phyloP scores from a whole-genome alignment of 139 green algal species.

The Closterium sp. region DNA sequence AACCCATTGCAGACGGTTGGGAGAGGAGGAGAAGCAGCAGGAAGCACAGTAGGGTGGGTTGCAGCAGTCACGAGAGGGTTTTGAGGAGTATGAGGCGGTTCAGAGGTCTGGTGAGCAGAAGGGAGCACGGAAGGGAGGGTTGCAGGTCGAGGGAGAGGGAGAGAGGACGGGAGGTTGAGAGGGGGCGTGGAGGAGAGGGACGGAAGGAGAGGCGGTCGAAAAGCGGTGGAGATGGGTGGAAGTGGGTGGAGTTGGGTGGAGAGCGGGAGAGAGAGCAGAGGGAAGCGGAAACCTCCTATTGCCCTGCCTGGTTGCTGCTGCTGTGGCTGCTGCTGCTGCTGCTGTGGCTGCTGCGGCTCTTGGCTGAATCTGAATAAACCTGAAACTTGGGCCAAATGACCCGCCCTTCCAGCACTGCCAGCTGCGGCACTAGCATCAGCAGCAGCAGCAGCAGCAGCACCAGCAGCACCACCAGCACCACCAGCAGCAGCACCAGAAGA shows the following conservation, averaged over 20 bases:
- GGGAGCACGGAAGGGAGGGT: neutral
- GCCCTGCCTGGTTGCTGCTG: neutral
- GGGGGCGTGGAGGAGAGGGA: no score
- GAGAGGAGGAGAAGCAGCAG: no score
- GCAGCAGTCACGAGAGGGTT: no score
- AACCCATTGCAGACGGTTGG: no score
- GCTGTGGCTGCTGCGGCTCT: neutral
- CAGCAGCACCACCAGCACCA: neutral
- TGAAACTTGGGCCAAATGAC: neutral
- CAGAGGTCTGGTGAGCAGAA: no score
- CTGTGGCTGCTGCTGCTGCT: neutral
- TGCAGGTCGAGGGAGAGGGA: neutral
- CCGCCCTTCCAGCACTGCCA: neutral
- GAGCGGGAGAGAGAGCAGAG: neutral
- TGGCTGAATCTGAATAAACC: neutral
- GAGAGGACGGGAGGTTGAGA: neutral
- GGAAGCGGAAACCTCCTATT: neutral
- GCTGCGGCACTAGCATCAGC: no score
- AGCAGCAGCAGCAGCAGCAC: neutral
- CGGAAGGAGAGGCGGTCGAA: neutral
- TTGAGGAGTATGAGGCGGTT: no score
- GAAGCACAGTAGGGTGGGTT: no score
- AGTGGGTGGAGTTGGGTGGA: neutral
- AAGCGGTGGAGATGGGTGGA: neutral
- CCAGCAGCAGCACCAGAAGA: neutral